Evolutionary conservation across 495 filamentous ascomycete genomes (phyloP), one percentile per base, ranked within the genome.

Genomic region (Clohesyomyces aquaticus): DNA sequence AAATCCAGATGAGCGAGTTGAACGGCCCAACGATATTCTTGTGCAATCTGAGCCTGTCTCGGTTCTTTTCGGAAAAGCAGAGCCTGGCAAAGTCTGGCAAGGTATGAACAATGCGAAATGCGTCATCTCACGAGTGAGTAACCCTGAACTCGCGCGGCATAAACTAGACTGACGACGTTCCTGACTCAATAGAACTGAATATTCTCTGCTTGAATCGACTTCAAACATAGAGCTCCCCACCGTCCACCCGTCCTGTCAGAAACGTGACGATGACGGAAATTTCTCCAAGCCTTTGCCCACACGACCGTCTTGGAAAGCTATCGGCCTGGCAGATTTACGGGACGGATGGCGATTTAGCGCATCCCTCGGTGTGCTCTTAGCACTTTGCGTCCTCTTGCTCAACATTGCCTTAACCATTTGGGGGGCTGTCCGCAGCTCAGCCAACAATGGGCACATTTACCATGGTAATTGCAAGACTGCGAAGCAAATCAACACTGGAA

Each of bases 391-490:
- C 18, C 38, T 57, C 41, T 6, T 57, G 12, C 25, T 57, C 9
- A 57, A 57, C 23, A 19, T 47, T 9, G 14, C 16, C 9, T 23
- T 57, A 10, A 23, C 41, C 19, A 47, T 57, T 22, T 57, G 54
- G 54, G 54, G n/a, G 12, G 29, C 41, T 14, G n/a, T n/a, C 4
- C 54, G 54, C 8, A 23, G 41, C 4, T 21, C 41, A 26, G 25
- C 11, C 4, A 32, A 48, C 26, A 56, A 41, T 8, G 61, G 25
- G 16, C 64, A 59, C n/a, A 64, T 42, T 11, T 66, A 61, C 42
- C 21, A 59, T 28, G 63, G 71, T 1, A 38, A 51, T 6, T 74
- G 70, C 54, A 18, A 41, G 2, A 53, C 19, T 14, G 63, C 51
- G 23, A 61, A 57, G 57, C 45, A 21, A 45, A 19, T 62, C 21